Percentiles rank a stretch among this genome's conserved stretches.
Evolutionary conservation across 2,329 filamentous ascomycete genomes (phyloP).

Genomic region (Alternaria hordeiaustralica): DNA sequence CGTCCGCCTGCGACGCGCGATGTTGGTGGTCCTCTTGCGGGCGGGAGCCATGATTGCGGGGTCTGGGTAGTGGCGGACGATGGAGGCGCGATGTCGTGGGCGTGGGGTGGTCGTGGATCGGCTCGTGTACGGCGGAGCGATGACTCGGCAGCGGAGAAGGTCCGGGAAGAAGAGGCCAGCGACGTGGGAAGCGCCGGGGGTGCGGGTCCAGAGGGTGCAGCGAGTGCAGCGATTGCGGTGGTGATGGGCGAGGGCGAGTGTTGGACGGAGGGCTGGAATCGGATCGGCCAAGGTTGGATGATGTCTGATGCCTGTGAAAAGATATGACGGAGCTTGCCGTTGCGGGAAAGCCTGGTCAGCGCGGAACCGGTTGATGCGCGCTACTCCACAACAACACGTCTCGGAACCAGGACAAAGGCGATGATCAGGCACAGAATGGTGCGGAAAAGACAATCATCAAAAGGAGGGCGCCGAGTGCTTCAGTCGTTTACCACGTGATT

Average conservation of each 20-base stretch:
- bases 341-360: slow-evolving; percentile 24
- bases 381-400: slow-evolving; percentile 19
- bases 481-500: background rate
- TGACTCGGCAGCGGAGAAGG: slow-evolving; percentile 31
- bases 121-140: slow-evolving; percentile 28
- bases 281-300: slow-evolving; percentile 26
- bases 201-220: slow-evolving; percentile 27
- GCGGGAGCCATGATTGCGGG: slow-evolving; percentile 45
- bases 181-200: slow-evolving; percentile 17
- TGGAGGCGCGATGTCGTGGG: slow-evolving; percentile 20
- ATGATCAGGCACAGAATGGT: background rate
- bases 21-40: slow-evolving; percentile 44
- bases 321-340: slow-evolving; percentile 36
- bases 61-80: slow-evolving; percentile 16
- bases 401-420: background rate
- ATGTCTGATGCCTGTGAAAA: slow-evolving; percentile 48
- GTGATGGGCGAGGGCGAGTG: slow-evolving; percentile 33
- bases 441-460: background rate
- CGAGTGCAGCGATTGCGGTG: slow-evolving; percentile 31
- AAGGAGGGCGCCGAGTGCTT: background rate
- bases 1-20: slow-evolving; percentile 48
- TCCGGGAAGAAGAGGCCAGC: slow-evolving; percentile 22
- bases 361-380: slow-evolving; percentile 19
- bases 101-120: slow-evolving; percentile 30
- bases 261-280: slow-evolving; percentile 26